phyloP scores from a whole-genome alignment of 1,284 basidiomycete genomes.

The Cystobasidium slooffiae region DNA sequence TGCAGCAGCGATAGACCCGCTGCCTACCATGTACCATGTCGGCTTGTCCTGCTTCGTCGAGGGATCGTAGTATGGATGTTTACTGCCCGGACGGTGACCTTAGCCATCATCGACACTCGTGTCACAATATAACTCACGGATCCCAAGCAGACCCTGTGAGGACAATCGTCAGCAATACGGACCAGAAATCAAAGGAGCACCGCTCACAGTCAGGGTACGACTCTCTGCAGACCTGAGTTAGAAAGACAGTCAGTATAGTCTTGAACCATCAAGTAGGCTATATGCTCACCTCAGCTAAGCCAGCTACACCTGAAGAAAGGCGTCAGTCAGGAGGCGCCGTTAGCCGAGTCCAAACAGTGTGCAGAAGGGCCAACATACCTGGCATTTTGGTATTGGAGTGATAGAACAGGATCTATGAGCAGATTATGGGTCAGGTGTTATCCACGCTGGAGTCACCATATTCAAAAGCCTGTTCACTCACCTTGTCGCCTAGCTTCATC shows the following conservation, averaged over 20 bases:
- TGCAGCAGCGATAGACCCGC: neutral
- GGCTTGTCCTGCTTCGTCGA: conserved; percentile 77
- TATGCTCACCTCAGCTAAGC: conserved; percentile 65
- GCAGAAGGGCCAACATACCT: conserved; percentile 60
- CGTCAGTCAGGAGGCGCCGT: neutral
- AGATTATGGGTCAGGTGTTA: neutral
- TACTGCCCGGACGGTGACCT: neutral
- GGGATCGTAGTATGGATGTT: conserved; percentile 87
- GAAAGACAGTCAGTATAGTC: too few relatives aligned
- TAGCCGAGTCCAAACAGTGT: neutral
- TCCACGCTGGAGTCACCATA: neutral
- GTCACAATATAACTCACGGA: too few relatives aligned
- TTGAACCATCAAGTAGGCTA: too few relatives aligned
- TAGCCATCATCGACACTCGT: too few relatives aligned
- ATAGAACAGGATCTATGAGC: conserved; percentile 65
- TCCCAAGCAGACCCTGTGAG: conserved; percentile 83
- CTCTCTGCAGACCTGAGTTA: conserved; percentile 70
- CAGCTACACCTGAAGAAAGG: conserved; percentile 71
- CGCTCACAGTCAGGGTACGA: conserved; percentile 85
- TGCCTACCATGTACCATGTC: conserved; percentile 78
- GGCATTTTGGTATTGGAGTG: conserved; percentile 91
- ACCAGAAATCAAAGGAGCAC: conserved; percentile 11
- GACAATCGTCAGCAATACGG: conserved; percentile 59
- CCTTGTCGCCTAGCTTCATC: conserved; percentile 76
- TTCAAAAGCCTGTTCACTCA: neutral